Base-by-base conservation (phyloP, 306 rosid species). In the Sindora glabra region DNA sequence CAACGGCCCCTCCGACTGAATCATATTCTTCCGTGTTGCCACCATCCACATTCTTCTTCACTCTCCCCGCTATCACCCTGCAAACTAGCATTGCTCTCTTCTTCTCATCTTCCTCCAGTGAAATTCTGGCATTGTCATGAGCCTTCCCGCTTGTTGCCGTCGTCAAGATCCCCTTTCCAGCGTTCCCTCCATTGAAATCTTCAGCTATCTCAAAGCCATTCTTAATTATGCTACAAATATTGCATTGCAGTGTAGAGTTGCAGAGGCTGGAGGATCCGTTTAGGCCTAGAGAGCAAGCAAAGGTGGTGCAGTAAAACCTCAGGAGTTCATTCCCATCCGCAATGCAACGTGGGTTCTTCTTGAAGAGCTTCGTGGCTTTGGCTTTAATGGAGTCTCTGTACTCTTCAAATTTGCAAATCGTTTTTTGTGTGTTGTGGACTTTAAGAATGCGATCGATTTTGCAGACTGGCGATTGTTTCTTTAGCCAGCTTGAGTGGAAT, bases 401-500 rank as follows among this genome's bases (percentile, higher is more conserved):
- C 64, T 86, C 96, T 72, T 92, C 99, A 33, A 92, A 92, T 57
- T 73, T 84, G 42, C 69, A 33, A 5, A 92, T 80, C n/a, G 95
- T 92, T 14, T 68, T 92, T 27, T 86, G 90, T 8, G 89, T 86
- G 78, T 77, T 92, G 58, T 89, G 94, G 66, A 92, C 95, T 64
- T 92, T 92, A 4, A 92, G 94, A 49, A 92, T 84, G 29, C 99
- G 80, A 34, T 89, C 94, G 44, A 92, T 92, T 72, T 86, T 80
- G 85, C 96, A 92, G 33, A 92, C 76, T 16, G 96, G 98, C 4
- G 89, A 45, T 66, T 92, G 78, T 57, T 89, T 89, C 75, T 86
- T 89, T 29, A 92, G 81, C 99, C 99, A 92, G 81, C 99, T 92
- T 0, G 99, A 92, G 27, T 92, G 96, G 74, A 92, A 92, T 79